Percentiles rank a stretch among this genome's conserved stretches.
Evolutionary conservation across 2,329 filamentous ascomycete species (phyloP).

Genomic region (Trichoderma aggressivum): DNA sequence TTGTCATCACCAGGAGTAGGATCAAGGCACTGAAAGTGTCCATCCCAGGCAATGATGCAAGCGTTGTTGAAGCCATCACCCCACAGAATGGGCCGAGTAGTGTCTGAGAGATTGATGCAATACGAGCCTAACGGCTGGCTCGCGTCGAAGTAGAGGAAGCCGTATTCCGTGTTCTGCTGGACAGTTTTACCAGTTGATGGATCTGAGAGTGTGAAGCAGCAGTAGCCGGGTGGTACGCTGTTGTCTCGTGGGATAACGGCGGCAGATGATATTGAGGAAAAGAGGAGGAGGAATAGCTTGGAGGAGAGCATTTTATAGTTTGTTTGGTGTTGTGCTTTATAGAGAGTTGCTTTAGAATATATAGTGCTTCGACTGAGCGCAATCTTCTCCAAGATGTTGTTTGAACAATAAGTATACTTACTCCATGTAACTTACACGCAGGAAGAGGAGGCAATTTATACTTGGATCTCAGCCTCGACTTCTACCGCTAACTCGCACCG

Average conservation of each 20-base stretch:
- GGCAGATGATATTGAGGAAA: conserved; percentile 25
- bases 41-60: conserved; percentile 30
- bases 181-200: conserved; percentile 24
- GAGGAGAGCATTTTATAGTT: conserved; percentile 22
- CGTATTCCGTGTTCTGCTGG: conserved; percentile 27
- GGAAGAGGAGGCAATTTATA: background rate
- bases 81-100: conserved; percentile 25
- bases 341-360: background rate
- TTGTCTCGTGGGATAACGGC: conserved; percentile 19
- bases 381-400: background rate
- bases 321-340: background rate
- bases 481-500: background rate
- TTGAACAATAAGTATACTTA: background rate
- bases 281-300: conserved; percentile 21
- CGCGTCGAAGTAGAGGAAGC: conserved; percentile 29
- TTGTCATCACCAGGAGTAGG: conserved; percentile 29
- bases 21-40: conserved; percentile 33
- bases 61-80: conserved; percentile 30
- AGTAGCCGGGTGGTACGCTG: conserved; percentile 25
- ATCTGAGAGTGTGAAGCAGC: conserved; percentile 34
- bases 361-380: background rate
- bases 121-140: conserved; percentile 29
- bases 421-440: background rate
- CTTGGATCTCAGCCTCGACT: background rate
- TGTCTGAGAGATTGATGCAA: conserved; percentile 29